phyloP scores from a whole-genome alignment of 1,284 basidiomycete genomes.

The Bjerkandera adusta region DNA sequence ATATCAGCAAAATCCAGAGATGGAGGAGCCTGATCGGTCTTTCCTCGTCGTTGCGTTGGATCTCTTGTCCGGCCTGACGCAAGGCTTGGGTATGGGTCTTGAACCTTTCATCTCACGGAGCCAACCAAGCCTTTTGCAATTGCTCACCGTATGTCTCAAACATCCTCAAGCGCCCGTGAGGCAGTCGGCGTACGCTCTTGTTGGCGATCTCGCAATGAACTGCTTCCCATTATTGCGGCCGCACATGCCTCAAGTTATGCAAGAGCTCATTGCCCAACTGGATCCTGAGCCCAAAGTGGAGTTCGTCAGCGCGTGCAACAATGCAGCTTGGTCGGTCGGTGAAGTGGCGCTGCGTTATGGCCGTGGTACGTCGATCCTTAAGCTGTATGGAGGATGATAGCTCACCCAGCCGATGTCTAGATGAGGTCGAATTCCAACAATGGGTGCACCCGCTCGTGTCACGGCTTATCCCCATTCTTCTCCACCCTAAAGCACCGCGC shows the following conservation, averaged over 20 bases:
- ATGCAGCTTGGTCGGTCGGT: slow-evolving; percentile 99
- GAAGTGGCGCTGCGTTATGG: slow-evolving; percentile 93
- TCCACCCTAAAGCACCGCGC: slow-evolving; percentile 90
- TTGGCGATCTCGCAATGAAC: slow-evolving; percentile 97
- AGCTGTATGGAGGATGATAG: slow-evolving; percentile 14
- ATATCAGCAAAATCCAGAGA: slow-evolving; percentile 81
- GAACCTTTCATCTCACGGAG: slow-evolving; percentile 66
- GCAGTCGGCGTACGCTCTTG: slow-evolving; percentile 95
- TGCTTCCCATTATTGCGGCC: slow-evolving; percentile 87
- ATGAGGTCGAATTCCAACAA: slow-evolving; percentile 82
- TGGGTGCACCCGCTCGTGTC: slow-evolving; percentile 88
- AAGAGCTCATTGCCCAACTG: slow-evolving; percentile 87
- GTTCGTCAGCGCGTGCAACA: slow-evolving; percentile 97
- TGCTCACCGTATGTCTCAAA: slow-evolving; percentile 86
- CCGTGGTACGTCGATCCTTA: slow-evolving; percentile 45
- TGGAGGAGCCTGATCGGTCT: slow-evolving; percentile 92
- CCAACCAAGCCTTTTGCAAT: slow-evolving; percentile 74
- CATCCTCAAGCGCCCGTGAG: slow-evolving; percentile 94
- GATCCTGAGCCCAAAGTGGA: slow-evolving; percentile 89
- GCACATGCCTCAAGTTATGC: slow-evolving; percentile 86
- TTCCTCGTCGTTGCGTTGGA: slow-evolving; percentile 98
- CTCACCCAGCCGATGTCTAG: too few relatives aligned
- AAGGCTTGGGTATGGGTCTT: slow-evolving; percentile 84
- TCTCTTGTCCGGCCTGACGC: slow-evolving; percentile 92
- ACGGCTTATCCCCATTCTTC: slow-evolving; percentile 88